Conservation (phyloP, 768 basidiomycete species). For the Phanerochaete sordida region DNA sequence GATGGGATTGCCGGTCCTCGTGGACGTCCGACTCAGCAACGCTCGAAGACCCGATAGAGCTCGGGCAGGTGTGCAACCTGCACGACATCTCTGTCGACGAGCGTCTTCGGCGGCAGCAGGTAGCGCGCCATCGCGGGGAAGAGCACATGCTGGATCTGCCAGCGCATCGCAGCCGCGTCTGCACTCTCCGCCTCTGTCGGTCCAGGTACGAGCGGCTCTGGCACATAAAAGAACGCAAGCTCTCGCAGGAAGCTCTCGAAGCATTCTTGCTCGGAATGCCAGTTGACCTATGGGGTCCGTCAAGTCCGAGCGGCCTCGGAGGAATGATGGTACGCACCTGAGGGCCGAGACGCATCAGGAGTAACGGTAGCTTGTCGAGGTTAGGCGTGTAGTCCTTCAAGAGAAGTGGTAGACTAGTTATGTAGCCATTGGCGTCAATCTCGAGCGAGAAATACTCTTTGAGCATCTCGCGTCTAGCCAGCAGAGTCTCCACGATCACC, state of each 20-base stretch:
- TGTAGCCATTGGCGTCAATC: conserved; percentile 60
- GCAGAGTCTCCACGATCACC: conserved; percentile 63
- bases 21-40: conserved; percentile 42
- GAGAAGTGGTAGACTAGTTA: conserved; percentile 81
- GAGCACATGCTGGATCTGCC: conserved; percentile 89
- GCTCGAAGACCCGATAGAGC: conserved; percentile 91
- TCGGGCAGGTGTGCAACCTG: conserved; percentile 90
- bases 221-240: conserved; percentile 87
- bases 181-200: conserved; percentile 5
- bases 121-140: conserved; percentile 86
- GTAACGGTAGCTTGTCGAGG: conserved; percentile 83
- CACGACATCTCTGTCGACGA: conserved; percentile 71
- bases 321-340: conserved; percentile 46
- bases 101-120: conserved; percentile 59
- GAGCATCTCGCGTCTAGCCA: conserved; percentile 75
- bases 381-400: conserved; percentile 88
- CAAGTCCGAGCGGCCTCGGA: neutral
- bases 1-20: neutral
- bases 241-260: conserved; percentile 86
- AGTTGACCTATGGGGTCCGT: conserved; percentile 63
- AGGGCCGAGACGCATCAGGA: conserved; percentile 90
- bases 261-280: conserved; percentile 81
- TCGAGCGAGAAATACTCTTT: conserved; percentile 85
- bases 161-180: conserved; percentile 54
- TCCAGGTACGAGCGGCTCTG: conserved; percentile 43